phyloP scores from a whole-genome alignment of 139 green algal species.

The Micractinium conductrix region DNA sequence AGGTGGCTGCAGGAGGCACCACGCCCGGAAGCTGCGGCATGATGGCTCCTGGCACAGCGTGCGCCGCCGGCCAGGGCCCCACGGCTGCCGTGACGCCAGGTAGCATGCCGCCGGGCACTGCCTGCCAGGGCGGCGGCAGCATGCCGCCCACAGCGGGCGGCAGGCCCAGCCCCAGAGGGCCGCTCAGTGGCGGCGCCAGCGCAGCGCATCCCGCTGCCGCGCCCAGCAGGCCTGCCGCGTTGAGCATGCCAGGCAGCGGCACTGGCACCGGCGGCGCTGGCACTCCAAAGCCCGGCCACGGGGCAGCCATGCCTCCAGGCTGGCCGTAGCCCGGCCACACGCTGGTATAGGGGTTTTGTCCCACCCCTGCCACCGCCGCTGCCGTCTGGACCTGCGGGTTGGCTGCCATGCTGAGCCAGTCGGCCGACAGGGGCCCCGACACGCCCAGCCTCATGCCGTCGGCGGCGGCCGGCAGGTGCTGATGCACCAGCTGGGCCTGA shows the following conservation, averaged over 20 bases:
- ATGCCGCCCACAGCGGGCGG: background rate
- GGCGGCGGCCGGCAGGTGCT: background rate
- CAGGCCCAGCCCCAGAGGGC: background rate
- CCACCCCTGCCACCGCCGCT: background rate
- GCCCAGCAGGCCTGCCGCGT: background rate
- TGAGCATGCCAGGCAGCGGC: background rate
- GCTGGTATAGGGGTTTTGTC: background rate
- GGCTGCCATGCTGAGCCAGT: background rate
- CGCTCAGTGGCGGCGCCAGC: background rate
- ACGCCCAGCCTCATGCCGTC: background rate
- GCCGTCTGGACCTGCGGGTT: background rate
- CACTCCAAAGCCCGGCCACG: background rate
- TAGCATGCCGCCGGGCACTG: background rate
- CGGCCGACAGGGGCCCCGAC: background rate
- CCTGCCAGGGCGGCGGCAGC: background rate
- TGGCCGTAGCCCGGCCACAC: background rate
- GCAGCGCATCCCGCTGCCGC: background rate
- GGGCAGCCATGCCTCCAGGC: background rate
- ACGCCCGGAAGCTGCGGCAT: background rate
- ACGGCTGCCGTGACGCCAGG: background rate
- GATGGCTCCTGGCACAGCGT: background rate
- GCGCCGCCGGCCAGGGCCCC: background rate
- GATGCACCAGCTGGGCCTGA: background rate
- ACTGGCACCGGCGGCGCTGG: background rate
- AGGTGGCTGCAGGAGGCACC: background rate